Percentiles rank a stretch among this genome's conserved stretches.
Conservation (phyloP, 345 rosid species). For the Barbarea vulgaris region DNA sequence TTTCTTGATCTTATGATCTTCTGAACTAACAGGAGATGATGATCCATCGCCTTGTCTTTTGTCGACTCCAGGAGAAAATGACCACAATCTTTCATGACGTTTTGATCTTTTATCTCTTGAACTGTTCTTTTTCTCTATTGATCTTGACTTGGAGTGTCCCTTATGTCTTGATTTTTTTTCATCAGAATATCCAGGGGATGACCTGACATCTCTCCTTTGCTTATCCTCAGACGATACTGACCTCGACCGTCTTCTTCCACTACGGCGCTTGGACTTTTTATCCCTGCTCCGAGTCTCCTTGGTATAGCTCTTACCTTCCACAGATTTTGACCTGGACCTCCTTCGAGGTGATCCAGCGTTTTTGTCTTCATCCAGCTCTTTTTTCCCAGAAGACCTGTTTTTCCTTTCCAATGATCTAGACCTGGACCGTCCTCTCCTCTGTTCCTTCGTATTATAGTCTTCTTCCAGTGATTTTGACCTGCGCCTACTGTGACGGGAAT, state of each 20-base stretch:
- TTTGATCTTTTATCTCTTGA: slow-evolving; percentile 54
- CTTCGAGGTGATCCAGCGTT: slow-evolving; percentile 52
- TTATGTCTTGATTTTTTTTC: too few relatives aligned
- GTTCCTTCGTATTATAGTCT: slow-evolving; percentile 46
- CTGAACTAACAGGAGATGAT: slow-evolving; percentile 48
- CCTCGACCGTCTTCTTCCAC: slow-evolving; percentile 65
- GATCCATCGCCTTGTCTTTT: slow-evolving; percentile 42
- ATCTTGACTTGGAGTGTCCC: too few relatives aligned
- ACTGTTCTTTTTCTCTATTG: slow-evolving; percentile 49
- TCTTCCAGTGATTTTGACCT: slow-evolving; percentile 65
- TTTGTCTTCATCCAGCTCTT: slow-evolving; percentile 44
- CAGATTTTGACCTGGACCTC: slow-evolving; percentile 75
- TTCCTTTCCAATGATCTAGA: slow-evolving; percentile 58
- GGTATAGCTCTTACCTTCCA: slow-evolving; percentile 49
- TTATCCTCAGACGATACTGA: slow-evolving; percentile 63
- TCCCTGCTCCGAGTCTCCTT: slow-evolving; percentile 55
- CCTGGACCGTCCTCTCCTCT: slow-evolving; percentile 58
- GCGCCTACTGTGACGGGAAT: too few relatives aligned
- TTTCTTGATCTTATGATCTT: slow-evolving; percentile 46
- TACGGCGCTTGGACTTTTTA: slow-evolving; percentile 56
- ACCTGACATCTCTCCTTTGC: slow-evolving; percentile 53
- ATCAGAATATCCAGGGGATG: too few relatives aligned
- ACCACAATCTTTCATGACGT: slow-evolving; percentile 47
- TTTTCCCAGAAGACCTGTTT: slow-evolving; percentile 39
- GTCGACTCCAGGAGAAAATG: slow-evolving; percentile 53